Evolutionary conservation across 2,329 filamentous ascomycete genomes (phyloP), one percentile per base, ranked within the genome.

Genomic region (Claviceps spartinae): DNA sequence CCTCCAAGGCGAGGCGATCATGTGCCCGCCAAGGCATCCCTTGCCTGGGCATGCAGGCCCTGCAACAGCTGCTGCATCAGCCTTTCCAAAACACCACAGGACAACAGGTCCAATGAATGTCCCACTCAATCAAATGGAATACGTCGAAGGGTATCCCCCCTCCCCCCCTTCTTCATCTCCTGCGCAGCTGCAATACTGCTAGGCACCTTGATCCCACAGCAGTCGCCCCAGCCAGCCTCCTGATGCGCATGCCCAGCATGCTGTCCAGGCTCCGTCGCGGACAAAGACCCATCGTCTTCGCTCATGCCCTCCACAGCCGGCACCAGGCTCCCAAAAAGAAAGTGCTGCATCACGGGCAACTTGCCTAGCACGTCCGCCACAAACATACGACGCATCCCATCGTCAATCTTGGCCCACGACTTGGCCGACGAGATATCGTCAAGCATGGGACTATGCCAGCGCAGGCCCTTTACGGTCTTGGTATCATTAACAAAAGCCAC

Each of bases 371-470:
- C 91, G 68, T 98, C 93, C 42, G 84, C 86, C 49, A 91, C 77
- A 63, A 97, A 97, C 94, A 98, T 98, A 59, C 88, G 86, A 55
- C 87, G 79, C 94, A 98, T 97, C 6, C 93, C 93, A 26, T 77
- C 85, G 66, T 97, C 90, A 48, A 98, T 86, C 73, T 98, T 98
- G 57, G 69, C 72, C 93, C 93, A 98, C 41, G 77, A 86, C 65
- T 88, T 90, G 16, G 91, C 86, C 1, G 88, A 83, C 3, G 86
- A 93, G 57, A 98, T 98, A 65, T 98, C 93, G 64, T 98, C 93
- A 18, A 98, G 79, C 94, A 98, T 97, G 3, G 94, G 93, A 57
- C 85, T 90, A 63, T 98, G 94, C 93, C 93, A 98, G 45, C 93
- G 79, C 55, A 98, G 72, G 1, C 90, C 91, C 62, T 94, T 88